phyloP scores from a whole-genome alignment of 176 grass and related monocot species.

The Aegilops sharonensis region DNA sequence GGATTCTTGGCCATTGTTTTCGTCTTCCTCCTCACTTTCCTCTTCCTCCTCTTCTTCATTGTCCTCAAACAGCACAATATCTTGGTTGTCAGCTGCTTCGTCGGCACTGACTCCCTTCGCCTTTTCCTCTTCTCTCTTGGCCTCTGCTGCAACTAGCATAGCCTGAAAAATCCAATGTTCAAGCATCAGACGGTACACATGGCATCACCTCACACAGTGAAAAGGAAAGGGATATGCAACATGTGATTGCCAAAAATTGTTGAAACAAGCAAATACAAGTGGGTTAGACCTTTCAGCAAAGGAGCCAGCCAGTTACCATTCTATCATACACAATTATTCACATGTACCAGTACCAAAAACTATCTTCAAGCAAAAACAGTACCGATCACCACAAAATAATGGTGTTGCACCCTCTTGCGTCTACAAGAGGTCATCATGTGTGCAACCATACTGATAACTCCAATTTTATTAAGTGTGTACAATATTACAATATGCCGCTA shows the following conservation, averaged over 20 bases:
- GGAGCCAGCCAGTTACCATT: background rate
- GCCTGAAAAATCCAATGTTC: constrained; percentile 56
- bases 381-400: background rate
- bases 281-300: background rate
- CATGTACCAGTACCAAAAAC: background rate
- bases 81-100: constrained; percentile 73
- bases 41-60: constrained; percentile 99
- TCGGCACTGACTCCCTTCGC: constrained; percentile 71
- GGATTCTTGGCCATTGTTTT: constrained; percentile 52
- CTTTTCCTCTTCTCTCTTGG: constrained; percentile 88
- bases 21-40: constrained; percentile 90
- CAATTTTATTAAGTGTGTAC: background rate
- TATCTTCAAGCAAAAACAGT: background rate
- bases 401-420: background rate
- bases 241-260: background rate
- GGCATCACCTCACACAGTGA: background rate
- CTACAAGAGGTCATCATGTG: background rate
- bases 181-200: constrained; percentile 20
- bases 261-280: background rate
- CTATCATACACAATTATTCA: background rate
- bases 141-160: constrained; percentile 78
- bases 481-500: background rate
- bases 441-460: background rate
- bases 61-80: constrained; percentile 91
- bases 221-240: background rate